Evolutionary conservation across 176 grass and related monocot genomes (phyloP), one percentile per base, ranked within the genome.

Genomic region (Melocanna baccifera): DNA sequence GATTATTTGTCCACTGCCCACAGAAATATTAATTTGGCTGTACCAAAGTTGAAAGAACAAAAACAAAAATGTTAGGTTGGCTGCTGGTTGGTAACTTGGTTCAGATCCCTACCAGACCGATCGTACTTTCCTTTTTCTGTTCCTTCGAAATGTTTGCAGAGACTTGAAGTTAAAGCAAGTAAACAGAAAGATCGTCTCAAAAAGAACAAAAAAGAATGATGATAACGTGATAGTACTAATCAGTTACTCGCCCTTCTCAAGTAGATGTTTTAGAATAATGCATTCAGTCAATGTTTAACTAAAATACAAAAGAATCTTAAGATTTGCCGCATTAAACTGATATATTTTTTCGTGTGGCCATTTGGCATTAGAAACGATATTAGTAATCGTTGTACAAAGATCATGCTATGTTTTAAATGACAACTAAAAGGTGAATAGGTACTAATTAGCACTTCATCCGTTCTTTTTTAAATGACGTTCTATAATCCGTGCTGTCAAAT

Each of bases 131-230:
- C 13, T 16, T 72, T 22, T 39, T 4, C 3, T 52, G 19, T 53
- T 8, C 15, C 48, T 56, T 50, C 62, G 4, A 48, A 50, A 59
- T 23, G 41, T 55, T 81, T 81, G 77, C 52, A 69, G 62, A 70
- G 70, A 16, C 87, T 85, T 81, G 62, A 85, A 70, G 52, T 81
- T 23, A 85, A 85, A 89, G 87, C 87, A 85, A 89, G 61, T 68
- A 14, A 58, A 62, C 30, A 29, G 37, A 83, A 55, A 16, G 62
- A 30, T 28, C 63, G 73, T 72, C 80, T 45, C 16, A 53, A 63
- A 69, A 88, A 69, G 34, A 12, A 55, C 18, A 56, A 18, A 8
- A 46, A 55, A 64, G 13, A 72, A 64, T 15, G 4, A 25, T 56
- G 57, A 68, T 34, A 58, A 6, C 4, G 13, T 18, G 22, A 19